phyloP scores from a whole-genome alignment of 2,329 filamentous ascomycete species.

The Fusarium succisae region DNA sequence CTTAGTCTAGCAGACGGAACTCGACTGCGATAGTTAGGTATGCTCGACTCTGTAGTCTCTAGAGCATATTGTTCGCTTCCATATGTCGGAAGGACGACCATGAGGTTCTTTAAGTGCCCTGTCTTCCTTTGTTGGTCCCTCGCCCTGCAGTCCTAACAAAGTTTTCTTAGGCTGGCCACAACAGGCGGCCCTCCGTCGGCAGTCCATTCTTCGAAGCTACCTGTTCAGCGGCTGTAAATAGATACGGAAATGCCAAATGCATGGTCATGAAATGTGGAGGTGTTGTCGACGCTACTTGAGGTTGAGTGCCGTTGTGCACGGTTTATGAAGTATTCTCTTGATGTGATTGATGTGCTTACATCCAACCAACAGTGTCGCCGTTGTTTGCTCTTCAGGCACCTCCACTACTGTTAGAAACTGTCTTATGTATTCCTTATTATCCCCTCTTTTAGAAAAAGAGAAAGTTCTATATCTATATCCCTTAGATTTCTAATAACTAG shows the following conservation, averaged over 20 bases:
- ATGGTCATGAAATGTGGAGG: slow-evolving; percentile 2
- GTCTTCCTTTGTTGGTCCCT: slow-evolving; percentile 19
- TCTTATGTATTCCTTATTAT: too few species aligned
- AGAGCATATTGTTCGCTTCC: background rate
- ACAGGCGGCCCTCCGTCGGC: background rate
- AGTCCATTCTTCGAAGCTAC: background rate
- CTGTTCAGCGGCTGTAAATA: background rate
- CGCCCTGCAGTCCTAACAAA: background rate
- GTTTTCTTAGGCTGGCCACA: slow-evolving; percentile 7
- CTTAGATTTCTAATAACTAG: too few species aligned
- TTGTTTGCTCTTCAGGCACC: slow-evolving; percentile 13
- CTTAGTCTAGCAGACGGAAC: background rate
- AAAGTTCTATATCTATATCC: too few species aligned
- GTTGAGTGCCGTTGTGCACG: background rate
- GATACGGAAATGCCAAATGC: slow-evolving; percentile 1
- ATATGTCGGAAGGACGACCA: background rate
- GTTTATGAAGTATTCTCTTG: slow-evolving; percentile 10
- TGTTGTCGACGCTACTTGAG: slow-evolving; percentile 10
- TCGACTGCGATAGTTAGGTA: background rate
- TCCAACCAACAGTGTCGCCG: slow-evolving; percentile 11
- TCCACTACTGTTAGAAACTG: too few species aligned
- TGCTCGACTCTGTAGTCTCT: background rate
- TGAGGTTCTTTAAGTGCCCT: background rate
- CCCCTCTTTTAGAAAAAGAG: too few species aligned
- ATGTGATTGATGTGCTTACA: background rate